These are phyloP conservation scores for Peronospora tabacina DNA, from an alignment of 352 stramenopile species.

Conservation along the genomic window DNA sequence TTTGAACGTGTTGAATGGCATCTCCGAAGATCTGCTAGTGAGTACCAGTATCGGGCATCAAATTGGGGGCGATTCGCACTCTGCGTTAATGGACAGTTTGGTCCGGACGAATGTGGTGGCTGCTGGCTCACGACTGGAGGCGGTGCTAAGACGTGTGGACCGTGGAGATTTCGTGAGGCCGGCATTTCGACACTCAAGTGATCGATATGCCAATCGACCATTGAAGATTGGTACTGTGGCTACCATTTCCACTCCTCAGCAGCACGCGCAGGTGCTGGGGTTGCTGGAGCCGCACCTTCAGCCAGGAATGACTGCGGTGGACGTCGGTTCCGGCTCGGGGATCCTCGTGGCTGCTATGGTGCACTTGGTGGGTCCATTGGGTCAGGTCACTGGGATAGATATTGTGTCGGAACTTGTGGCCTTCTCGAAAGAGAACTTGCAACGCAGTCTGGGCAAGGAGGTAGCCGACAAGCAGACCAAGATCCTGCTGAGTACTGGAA, in stretches of 20 bases:
- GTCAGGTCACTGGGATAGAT: constrained; percentile 59
- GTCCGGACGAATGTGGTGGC: constrained; percentile 64
- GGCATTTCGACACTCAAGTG: constrained; percentile 18
- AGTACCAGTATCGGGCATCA: constrained; percentile 80
- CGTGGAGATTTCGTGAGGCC: constrained; percentile 48
- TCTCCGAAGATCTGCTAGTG: constrained; percentile 76
- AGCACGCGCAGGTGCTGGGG: constrained; percentile 71
- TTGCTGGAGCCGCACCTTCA: constrained; percentile 61
- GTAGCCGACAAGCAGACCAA: constrained; percentile 30
- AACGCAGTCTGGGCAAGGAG: constrained; percentile 35
- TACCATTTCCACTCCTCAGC: constrained; percentile 83
- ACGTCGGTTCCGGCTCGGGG: constrained; percentile 77
- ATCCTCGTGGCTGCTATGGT: constrained; percentile 74
- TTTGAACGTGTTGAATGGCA: constrained; percentile 57
- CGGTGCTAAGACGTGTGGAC: constrained; percentile 57
- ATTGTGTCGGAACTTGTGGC: constrained; percentile 71
- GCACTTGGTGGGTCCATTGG: constrained; percentile 47
- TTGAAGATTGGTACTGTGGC: constrained; percentile 72
- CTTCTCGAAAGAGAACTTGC: constrained; percentile 59
- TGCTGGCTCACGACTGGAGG: constrained; percentile 47
- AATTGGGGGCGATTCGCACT: constrained; percentile 64
- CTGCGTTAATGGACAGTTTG: constrained; percentile 64
- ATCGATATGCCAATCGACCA: constrained; percentile 64
- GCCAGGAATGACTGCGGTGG: constrained; percentile 50
- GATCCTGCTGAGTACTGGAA: constrained; percentile 41